These are phyloP conservation scores for Halophytophthora batemanensis DNA, from an alignment of 352 stramenopile genomes.

Conservation along the genomic window DNA sequence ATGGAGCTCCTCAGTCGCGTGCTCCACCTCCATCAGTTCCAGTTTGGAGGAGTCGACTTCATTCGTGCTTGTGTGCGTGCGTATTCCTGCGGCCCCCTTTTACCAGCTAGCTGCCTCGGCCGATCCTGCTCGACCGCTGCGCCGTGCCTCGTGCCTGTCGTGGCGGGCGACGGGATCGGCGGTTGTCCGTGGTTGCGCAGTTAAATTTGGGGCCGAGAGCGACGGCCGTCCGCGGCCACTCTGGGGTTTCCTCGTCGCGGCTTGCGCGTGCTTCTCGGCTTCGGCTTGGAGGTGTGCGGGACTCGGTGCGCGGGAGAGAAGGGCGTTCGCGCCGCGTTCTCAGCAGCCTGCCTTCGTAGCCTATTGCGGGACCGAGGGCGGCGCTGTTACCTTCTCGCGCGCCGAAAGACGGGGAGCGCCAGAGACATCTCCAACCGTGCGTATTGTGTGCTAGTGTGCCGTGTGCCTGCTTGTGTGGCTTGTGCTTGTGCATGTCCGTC, in stretches of 20 bases:
- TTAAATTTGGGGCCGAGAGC: slow-evolving; percentile 79
- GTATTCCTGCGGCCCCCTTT: slow-evolving; percentile 40
- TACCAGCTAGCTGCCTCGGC: slow-evolving; percentile 65
- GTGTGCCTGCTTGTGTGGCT: background rate
- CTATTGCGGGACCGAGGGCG: slow-evolving; percentile 40
- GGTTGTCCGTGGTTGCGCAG: slow-evolving; percentile 38
- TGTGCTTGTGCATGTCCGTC: background rate
- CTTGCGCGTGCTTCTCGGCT: slow-evolving; percentile 11
- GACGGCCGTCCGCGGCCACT: slow-evolving; percentile 28
- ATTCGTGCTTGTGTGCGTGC: background rate
- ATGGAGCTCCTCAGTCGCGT: too few species aligned
- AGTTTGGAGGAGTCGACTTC: slow-evolving; percentile 1
- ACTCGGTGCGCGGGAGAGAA: slow-evolving; percentile 35
- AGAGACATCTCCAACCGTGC: slow-evolving; percentile 24
- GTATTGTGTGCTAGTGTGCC: slow-evolving; percentile 2
- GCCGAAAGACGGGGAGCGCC: slow-evolving; percentile 30
- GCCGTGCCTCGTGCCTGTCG: background rate
- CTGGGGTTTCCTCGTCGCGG: slow-evolving; percentile 26
- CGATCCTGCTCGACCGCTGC: slow-evolving; percentile 15
- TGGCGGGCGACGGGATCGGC: slow-evolving; percentile 18
- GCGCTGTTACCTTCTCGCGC: slow-evolving; percentile 41
- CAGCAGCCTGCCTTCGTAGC: slow-evolving; percentile 31
- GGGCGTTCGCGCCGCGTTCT: slow-evolving; percentile 20
- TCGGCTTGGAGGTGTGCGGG: slow-evolving; percentile 10
- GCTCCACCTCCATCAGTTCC: too few species aligned